phyloP scores from a whole-genome alignment of 371 early-diverging fungal genomes.

The Zancudomyces culisetae region DNA sequence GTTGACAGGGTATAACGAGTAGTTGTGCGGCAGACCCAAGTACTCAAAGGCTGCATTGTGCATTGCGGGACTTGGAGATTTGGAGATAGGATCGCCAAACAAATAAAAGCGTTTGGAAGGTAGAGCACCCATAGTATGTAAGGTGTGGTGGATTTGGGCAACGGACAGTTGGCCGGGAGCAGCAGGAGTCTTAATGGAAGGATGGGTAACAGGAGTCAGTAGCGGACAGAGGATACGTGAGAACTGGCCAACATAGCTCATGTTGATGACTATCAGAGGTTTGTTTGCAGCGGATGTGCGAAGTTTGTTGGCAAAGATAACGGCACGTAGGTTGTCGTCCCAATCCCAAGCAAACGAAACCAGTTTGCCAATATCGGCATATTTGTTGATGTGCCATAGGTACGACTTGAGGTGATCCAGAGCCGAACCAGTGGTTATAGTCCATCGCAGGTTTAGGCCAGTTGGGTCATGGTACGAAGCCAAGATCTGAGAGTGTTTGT shows the following conservation, averaged over 20 bases:
- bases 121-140: constrained; percentile 46
- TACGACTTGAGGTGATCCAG: constrained; percentile 10
- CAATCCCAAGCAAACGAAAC: constrained; percentile 56
- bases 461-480: constrained; percentile 78
- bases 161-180: constrained; percentile 92
- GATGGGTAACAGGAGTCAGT: constrained; percentile 86
- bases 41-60: constrained; percentile 80
- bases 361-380: constrained; percentile 79
- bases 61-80: constrained; percentile 75
- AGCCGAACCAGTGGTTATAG: constrained; percentile 2
- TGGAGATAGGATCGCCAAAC: constrained; percentile 78
- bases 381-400: constrained; percentile 19
- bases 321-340: constrained; percentile 60
- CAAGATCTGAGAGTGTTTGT: constrained; percentile 45
- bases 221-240: constrained; percentile 69
- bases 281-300: constrained; percentile 22
- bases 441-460: constrained; percentile 24
- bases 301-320: constrained; percentile 31
- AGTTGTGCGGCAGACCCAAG: constrained; percentile 66
- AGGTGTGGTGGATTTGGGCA: constrained; percentile 50
- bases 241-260: constrained; percentile 75
- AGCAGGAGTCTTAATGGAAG: constrained; percentile 50
- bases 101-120: constrained; percentile 53
- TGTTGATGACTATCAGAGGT: constrained; percentile 81
- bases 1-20: constrained; percentile 29